Conservation (phyloP, 305 asterid genomes). For the Caryopteris hybrid region DNA sequence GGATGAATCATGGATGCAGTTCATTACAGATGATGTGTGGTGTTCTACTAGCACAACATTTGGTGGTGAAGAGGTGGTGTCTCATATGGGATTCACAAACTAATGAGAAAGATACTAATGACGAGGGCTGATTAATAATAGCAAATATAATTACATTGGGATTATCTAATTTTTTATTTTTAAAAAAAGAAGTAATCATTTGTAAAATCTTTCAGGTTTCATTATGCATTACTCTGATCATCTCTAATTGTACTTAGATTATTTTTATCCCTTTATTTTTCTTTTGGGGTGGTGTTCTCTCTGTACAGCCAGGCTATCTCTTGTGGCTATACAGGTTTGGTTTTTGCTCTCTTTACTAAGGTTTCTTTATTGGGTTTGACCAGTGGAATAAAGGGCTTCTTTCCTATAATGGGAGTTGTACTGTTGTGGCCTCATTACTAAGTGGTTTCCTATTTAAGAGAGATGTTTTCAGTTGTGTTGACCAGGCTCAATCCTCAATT, state of each 20-base stretch:
- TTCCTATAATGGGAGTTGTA: slow-evolving; percentile 4
- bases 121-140: slow-evolving; percentile 15
- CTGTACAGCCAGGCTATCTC: slow-evolving; percentile 35
- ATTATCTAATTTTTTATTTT: slow-evolving; percentile 11
- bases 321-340: slow-evolving; percentile 41
- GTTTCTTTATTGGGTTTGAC: slow-evolving; percentile 41
- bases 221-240: slow-evolving; percentile 26
- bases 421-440: slow-evolving; percentile 3
- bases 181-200: not conserved
- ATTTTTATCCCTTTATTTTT: too few species aligned
- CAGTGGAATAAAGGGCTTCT: slow-evolving; percentile 39
- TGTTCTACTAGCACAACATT: slow-evolving; percentile 50
- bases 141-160: slow-evolving; percentile 16
- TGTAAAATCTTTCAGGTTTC: slow-evolving; percentile 21
- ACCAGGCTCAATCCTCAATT: slow-evolving; percentile 5
- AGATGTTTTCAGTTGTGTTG: not conserved
- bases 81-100: slow-evolving; percentile 57
- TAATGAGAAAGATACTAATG: slow-evolving; percentile 18
- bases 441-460: slow-evolving; percentile 11
- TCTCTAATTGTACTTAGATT: slow-evolving; percentile 56
- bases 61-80: slow-evolving; percentile 50
- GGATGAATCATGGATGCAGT: slow-evolving; percentile 98
- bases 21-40: slow-evolving; percentile 91
- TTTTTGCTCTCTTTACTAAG: slow-evolving; percentile 36
- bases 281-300: slow-evolving; percentile 33